A percentile compares a stretch with the other conserved stretches of the same genome.
These are phyloP conservation scores for Aspergillus bertholletiae DNA, from an alignment of 495 filamentous ascomycete genomes.

Conservation along the genomic window DNA sequence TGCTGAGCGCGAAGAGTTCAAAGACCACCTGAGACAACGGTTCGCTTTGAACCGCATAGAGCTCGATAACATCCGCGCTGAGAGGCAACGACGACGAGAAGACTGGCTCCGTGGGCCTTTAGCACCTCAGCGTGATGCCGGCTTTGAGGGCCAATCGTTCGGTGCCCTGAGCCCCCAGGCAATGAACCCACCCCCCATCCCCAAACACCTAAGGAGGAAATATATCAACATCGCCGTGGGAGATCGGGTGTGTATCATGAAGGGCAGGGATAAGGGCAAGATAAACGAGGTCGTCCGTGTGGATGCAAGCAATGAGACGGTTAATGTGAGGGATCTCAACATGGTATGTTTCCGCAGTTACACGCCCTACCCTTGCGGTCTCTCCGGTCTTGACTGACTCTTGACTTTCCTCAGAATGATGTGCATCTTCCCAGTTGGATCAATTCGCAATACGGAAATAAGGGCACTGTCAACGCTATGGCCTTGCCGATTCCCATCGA, in stretches of 20 bases:
- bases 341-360: slow-evolving; percentile 50
- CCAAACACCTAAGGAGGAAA: slow-evolving; percentile 46
- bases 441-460: slow-evolving; percentile 32
- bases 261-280: slow-evolving; percentile 73
- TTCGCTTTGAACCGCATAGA: slow-evolving; percentile 32
- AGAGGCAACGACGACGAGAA: slow-evolving; percentile 46
- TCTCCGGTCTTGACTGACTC: not conserved
- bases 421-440: slow-evolving; percentile 54
- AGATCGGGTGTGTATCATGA: slow-evolving; percentile 75
- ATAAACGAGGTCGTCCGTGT: slow-evolving; percentile 68
- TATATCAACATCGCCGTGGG: slow-evolving; percentile 61
- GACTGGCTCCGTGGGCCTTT: slow-evolving; percentile 75
- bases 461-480: slow-evolving; percentile 40
- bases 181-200: slow-evolving; percentile 33
- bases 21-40: slow-evolving; percentile 28
- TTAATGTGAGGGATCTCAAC: slow-evolving; percentile 62
- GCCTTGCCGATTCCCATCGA: slow-evolving; percentile 58
- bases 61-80: slow-evolving; percentile 27
- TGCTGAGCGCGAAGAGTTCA: slow-evolving; percentile 28
- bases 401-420: slow-evolving; percentile 46
- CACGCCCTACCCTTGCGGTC: not conserved
- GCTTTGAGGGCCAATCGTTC: slow-evolving; percentile 39
- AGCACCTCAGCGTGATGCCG: slow-evolving; percentile 67
- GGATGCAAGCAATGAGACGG: slow-evolving; percentile 50
- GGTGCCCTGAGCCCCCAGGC: slow-evolving; percentile 47